Percentiles rank a stretch among this genome's conserved stretches.
These are phyloP conservation scores for Ramularia collo-cygni DNA, from an alignment of 2,329 filamentous ascomycete species.

Conservation along the genomic window DNA sequence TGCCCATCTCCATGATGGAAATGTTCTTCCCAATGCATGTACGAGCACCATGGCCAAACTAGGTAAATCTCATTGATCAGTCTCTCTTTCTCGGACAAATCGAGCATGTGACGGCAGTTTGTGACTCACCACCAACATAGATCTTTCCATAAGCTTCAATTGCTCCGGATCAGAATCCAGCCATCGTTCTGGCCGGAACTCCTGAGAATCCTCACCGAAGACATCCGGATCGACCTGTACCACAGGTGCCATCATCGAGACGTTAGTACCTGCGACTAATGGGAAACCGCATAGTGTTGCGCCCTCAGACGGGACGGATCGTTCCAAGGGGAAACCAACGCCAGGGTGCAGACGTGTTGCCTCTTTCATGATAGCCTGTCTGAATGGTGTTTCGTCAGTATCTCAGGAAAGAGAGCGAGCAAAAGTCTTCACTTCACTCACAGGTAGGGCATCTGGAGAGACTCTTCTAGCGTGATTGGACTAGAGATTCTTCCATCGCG, in stretches of 20 bases:
- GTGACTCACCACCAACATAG: conserved; percentile 24
- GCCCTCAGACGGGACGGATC: conserved; percentile 4
- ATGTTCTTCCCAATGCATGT: conserved; percentile 31
- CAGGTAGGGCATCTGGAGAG: conserved; percentile 33
- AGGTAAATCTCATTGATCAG: conserved; percentile 1
- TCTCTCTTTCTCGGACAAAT: conserved; percentile 18
- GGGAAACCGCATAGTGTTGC: conserved; percentile 2
- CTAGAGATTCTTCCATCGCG: conserved; percentile 12
- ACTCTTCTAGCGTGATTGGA: conserved; percentile 28
- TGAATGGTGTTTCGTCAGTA: not conserved
- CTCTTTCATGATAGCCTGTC: conserved; percentile 8
- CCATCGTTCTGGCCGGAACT: conserved; percentile 18
- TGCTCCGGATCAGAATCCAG: conserved; percentile 35
- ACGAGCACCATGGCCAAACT: conserved; percentile 28
- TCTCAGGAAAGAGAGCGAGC: not conserved
- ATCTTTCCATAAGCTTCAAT: conserved; percentile 38
- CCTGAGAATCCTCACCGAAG: conserved; percentile 11
- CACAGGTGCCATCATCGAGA: conserved; percentile 3
- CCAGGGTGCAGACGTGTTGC: conserved; percentile 5
- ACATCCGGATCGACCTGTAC: conserved; percentile 21
- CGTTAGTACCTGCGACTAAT: conserved; percentile 3
- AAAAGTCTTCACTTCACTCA: conserved; percentile 23
- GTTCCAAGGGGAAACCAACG: conserved; percentile 5
- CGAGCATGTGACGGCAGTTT: no score
- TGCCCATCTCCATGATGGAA: conserved; percentile 23